Base-by-base conservation (phyloP, 2,329 filamentous ascomycete genomes). In the Pezicula carpinea region DNA sequence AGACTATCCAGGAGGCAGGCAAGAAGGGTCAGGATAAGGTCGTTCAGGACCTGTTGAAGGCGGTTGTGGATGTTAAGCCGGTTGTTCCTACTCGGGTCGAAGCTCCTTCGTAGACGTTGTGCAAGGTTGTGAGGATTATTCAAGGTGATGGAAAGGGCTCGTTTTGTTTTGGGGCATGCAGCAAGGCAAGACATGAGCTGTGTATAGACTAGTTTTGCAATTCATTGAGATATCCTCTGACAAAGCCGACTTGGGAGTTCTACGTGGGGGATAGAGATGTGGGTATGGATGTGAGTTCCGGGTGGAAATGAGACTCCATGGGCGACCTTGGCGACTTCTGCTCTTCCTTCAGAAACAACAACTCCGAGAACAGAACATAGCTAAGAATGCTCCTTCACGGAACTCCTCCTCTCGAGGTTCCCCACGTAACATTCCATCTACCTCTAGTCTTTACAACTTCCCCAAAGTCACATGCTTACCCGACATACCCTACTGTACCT, bases 31-130 rank as follows among this genome's bases (percentile, higher is more conserved):
- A 90, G 64, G 77, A 79, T 55, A 79, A 86, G 65, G 91, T 99
- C 15, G 77, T 96, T 44, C 80, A 88, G 57, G 85, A 95, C 64
- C 73, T 99, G 56, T 78, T 97, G 57, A 78, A 80, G 55, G 89
- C 88, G n/a, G 89, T 96, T 32, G 85, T 89, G 57, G 83, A 92
- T 54, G 85, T 92, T 53, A 83, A 89, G 68, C 87, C 91, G 13
- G 77, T 87, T 53, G 76, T 79, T 31, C 80, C 79, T 32, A 55
- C 63, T 14, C 60, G 63, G 46, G 59, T 64, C 44, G 58, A 63
- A 48, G 52, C 58, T 23, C 59, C 62, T 23, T 53, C 64, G 56
- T 59, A 59, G 49, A 35, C n/a, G 18, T 35, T 19, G 15, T 14
- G 14, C 33, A 19, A 39, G 6, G 43, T 29, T 38, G 44, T 26